phyloP scores from a whole-genome alignment of 2,329 filamentous ascomycete genomes.

The Lachnellula arida region DNA sequence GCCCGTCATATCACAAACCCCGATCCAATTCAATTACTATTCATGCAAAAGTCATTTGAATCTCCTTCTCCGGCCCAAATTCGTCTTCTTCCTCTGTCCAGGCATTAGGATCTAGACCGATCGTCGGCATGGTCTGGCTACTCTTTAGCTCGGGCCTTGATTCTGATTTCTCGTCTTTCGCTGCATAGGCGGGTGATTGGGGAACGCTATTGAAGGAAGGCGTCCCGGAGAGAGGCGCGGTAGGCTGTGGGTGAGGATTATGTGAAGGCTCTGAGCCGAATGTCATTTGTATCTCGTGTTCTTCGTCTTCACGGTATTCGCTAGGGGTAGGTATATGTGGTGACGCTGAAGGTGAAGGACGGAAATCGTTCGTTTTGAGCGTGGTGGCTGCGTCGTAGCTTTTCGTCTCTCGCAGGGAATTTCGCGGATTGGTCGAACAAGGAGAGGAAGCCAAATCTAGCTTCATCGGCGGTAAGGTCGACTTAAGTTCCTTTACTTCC shows the following conservation, averaged over 20 bases:
- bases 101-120: constrained; percentile 46
- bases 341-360: constrained; percentile 10
- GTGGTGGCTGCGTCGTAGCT: constrained; percentile 40
- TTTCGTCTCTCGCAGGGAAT: constrained; percentile 40
- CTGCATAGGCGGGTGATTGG: constrained; percentile 11
- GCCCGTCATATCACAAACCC: not conserved
- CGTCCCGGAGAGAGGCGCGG: constrained; percentile 16
- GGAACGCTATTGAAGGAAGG: constrained; percentile 15
- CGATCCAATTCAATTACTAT: not conserved
- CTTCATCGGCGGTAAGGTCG: constrained; percentile 86
- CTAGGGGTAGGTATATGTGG: constrained; percentile 7
- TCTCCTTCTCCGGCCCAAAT: constrained; percentile 69
- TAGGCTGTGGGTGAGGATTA: constrained; percentile 29
- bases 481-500: constrained; percentile 75
- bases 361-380: constrained; percentile 18
- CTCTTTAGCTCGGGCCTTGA: constrained; percentile 39
- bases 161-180: constrained; percentile 8
- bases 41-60: constrained; percentile 71
- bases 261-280: constrained; percentile 60
- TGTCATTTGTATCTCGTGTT: constrained; percentile 59
- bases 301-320: constrained; percentile 33
- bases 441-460: constrained; percentile 47
- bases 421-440: constrained; percentile 14
- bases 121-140: constrained; percentile 43
- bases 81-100: constrained; percentile 70